phyloP scores from a whole-genome alignment of 345 rosid species.

The Euphorbia pulcherrima region DNA sequence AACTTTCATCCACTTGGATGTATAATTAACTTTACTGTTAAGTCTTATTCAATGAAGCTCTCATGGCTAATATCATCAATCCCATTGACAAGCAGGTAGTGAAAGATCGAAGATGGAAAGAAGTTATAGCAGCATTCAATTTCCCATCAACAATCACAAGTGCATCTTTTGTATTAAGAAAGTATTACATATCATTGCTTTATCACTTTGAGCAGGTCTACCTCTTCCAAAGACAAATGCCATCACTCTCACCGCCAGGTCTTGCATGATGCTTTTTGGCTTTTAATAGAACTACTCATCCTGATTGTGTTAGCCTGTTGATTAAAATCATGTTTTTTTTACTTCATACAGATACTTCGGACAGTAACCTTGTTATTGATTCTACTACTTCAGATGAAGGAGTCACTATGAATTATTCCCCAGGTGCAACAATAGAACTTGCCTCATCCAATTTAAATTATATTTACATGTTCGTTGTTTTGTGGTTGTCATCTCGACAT shows the following conservation, averaged over 20 bases:
- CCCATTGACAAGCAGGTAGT: conserved; percentile 48
- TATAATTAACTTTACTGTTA: neutral
- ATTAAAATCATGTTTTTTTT: neutral
- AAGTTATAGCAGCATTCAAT: conserved; percentile 61
- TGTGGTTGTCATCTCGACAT: neutral
- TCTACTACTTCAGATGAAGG: conserved; percentile 31
- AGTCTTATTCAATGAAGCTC: neutral
- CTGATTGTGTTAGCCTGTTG: neutral
- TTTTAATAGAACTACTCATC: neutral
- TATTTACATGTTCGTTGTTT: neutral
- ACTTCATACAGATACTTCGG: conserved; percentile 23
- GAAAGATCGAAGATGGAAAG: conserved; percentile 81
- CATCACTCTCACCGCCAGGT: conserved; percentile 38
- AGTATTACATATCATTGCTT: conserved; percentile 65
- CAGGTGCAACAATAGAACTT: conserved; percentile 22
- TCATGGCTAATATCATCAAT: neutral
- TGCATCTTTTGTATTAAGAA: conserved; percentile 78
- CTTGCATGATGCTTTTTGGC: conserved; percentile 9
- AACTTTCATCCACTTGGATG: neutral
- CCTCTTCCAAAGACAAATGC: conserved; percentile 46
- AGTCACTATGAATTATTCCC: conserved; percentile 16
- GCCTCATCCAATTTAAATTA: neutral
- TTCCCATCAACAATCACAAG: conserved; percentile 85
- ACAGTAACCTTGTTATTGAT: conserved; percentile 29
- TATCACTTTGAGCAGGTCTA: conserved; percentile 69